These are phyloP conservation scores for Peronospora farinosa DNA, from an alignment of 352 stramenopile species.

Conservation along the genomic window DNA sequence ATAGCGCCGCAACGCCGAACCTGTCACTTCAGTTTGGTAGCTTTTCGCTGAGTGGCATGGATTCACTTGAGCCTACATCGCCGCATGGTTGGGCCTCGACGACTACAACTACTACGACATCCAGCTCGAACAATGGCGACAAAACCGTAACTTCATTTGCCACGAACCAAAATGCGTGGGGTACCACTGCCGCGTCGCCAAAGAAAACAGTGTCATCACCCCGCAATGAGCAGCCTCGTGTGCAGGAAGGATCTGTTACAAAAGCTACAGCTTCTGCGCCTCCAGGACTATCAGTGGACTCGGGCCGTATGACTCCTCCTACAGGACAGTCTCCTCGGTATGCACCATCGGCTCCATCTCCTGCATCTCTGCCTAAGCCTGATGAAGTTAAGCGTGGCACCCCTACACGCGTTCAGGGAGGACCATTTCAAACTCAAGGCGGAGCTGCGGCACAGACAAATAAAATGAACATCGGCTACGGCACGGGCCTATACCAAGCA, in stretches of 20 bases:
- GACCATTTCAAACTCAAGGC: conserved; percentile 42
- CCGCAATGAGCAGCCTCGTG: conserved; percentile 28
- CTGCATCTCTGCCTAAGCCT: conserved; percentile 80
- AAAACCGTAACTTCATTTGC: conserved; percentile 40
- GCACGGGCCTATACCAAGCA: conserved; percentile 60
- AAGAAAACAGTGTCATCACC: conserved; percentile 67
- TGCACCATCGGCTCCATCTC: conserved; percentile 70
- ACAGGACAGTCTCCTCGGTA: conserved; percentile 57
- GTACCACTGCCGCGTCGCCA: conserved; percentile 38
- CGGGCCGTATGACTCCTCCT: conserved; percentile 61
- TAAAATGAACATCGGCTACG: conserved; percentile 66
- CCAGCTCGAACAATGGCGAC: conserved; percentile 28
- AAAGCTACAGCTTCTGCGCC: conserved; percentile 53
- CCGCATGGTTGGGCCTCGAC: conserved; percentile 52
- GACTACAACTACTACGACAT: conserved; percentile 39
- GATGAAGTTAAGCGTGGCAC: conserved; percentile 78
- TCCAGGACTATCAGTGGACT: conserved; percentile 63
- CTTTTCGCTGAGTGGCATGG: conserved; percentile 74
- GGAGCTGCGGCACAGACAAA: conserved; percentile 36
- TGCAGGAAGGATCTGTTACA: conserved; percentile 18
- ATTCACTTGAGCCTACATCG: conserved; percentile 50
- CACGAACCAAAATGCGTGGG: conserved; percentile 57
- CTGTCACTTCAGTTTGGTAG: conserved; percentile 84
- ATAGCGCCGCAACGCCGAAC: conserved; percentile 56
- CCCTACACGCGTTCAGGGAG: conserved; percentile 45